Evolutionary conservation across 2,329 filamentous ascomycete species (phyloP), one percentile per base, ranked within the genome.

Genomic region (Stagonosporopsis chrysanthemi): DNA sequence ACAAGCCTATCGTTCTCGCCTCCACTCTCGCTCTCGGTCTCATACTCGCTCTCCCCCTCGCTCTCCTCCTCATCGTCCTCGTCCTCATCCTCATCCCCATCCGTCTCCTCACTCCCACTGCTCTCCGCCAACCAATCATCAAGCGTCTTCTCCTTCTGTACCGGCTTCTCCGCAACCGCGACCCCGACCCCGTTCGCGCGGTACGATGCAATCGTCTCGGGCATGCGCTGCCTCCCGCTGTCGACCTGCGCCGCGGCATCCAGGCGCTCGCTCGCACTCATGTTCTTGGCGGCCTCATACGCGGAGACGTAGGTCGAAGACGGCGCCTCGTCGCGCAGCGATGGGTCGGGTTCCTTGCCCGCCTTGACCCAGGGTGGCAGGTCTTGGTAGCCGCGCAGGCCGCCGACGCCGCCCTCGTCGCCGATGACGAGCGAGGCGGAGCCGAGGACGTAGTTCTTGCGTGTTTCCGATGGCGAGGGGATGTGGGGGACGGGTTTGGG

Each of bases 401-500:
- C 79, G 56, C 90, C 88, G 9, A 90, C 77, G 3, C 89, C 90
- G 6, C 86, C 87, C 6, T 90, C 90, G 1, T 88, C 87, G 1
- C 91, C 92, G 11, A 98, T 81, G 0, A 97, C 90, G 0, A 98
- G 84, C 15, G 92, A 94, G 1, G 94, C 87, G 2, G 91, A 95
- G 11, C 95, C 95, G 0, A 99, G 82, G 1, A 89, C 82, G 56
- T 94, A 89, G 0, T 87, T 88, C 62, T 88, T 91, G 31, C 93
- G 86, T 2, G 86, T 88, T 72, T 97, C 93, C 0, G 91, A 96
- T 0, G 95, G 95, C 57, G 91, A 96, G 0, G 92, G 92, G 0
- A 90, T 90, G 59, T 96, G 91, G 0, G 95, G 95, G 0, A 95
- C 92, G 0, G 95, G 94, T 74, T 99, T 99, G 0, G 95, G 93